Base-by-base conservation (phyloP, 768 basidiomycete species). In the Hypsizygus marmoreus region DNA sequence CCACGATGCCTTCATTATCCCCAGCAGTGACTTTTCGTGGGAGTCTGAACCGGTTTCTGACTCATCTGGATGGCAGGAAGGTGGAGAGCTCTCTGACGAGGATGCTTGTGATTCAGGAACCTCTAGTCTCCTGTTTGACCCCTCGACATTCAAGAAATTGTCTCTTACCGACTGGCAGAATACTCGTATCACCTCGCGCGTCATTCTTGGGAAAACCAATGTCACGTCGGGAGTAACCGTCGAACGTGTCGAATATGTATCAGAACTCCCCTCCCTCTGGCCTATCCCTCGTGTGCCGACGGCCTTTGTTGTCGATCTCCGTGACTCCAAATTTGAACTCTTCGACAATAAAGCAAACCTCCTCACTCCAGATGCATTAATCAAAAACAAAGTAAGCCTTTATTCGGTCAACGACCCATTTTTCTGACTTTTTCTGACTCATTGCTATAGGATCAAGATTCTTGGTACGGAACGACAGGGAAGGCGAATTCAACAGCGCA, bases 341-440 rank as follows among this genome's bases (percentile, higher is more conserved):
- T 32, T n/a, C 10, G 40, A 54, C 29, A 50, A 54, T 9, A 25
- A 49, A 2, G 56, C 43, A 4, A 29, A 32, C 12, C 24, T 52
- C 4, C 14, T 47, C 22, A 44, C 49, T 4, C 45, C 51, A 3
- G 59, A 58, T 32, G 49, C 51, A 0, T 39, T 61, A 6, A 49
- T 61, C 4, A 58, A 61, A 44, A 57, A 58, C 25, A 48, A 50
- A 33, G 59, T 58, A 30, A 13, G 23, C n/a, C n/a, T n/a, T n/a
- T n/a, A n/a, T n/a, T n/a, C n/a, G n/a, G n/a, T n/a, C n/a, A n/a
- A n/a, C n/a, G n/a, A n/a, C n/a, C n/a, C n/a, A n/a, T n/a, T n/a
- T n/a, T n/a, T n/a, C n/a, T n/a, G n/a, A n/a, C n/a, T n/a, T n/a
- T n/a, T n/a, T n/a, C n/a, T n/a, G n/a, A n/a, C n/a, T n/a, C n/a